phyloP scores from a whole-genome alignment of 257 asterid genomes.

The Solanum pennellii region DNA sequence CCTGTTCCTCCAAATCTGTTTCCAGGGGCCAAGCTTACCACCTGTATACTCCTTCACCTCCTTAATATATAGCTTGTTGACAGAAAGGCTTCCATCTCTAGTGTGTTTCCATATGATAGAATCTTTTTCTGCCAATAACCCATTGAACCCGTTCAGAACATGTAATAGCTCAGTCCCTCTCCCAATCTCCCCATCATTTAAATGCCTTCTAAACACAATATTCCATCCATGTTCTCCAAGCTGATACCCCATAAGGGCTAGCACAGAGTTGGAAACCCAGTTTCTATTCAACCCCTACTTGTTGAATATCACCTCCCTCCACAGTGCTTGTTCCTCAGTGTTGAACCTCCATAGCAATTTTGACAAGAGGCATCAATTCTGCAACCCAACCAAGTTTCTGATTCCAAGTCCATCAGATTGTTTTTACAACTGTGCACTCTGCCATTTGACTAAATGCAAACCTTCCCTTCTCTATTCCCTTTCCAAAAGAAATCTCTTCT shows the following conservation, averaged over 20 bases:
- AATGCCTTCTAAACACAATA: not conserved
- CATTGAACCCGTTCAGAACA: not conserved
- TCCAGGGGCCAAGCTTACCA: not conserved
- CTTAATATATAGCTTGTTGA: not conserved
- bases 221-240: not conserved
- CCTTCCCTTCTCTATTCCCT: not conserved
- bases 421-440: not conserved
- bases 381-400: not conserved
- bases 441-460: not conserved
- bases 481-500: not conserved
- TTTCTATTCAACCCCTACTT: not conserved
- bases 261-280: not conserved
- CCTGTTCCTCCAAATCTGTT: not conserved
- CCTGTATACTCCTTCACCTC: not conserved
- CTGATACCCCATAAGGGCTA: not conserved
- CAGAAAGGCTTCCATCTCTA: not conserved
- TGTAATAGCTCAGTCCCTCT: not conserved
- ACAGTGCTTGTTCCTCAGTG: not conserved
- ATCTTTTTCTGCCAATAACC: not conserved
- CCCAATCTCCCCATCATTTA: not conserved
- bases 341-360: not conserved
- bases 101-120: not conserved
- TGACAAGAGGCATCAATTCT: not conserved
- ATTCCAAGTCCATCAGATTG: not conserved
- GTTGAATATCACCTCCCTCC: not conserved